Conservation (phyloP, 192 early-diverging fungal genomes). For the Paraglomus brasilianum region DNA sequence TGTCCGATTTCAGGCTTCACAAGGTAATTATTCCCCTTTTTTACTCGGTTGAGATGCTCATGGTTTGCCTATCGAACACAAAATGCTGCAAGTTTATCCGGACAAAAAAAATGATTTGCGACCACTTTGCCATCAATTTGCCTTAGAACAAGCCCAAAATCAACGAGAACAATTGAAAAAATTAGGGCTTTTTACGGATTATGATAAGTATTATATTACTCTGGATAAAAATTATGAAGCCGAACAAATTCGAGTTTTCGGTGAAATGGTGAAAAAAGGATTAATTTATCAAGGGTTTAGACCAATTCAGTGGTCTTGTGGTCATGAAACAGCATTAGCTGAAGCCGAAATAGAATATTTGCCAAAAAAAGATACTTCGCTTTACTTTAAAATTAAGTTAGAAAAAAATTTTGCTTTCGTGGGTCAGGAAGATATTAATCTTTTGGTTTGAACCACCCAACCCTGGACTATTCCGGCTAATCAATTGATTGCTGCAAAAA, state of each 20-base stretch:
- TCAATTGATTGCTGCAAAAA: neutral
- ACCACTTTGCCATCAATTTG: neutral
- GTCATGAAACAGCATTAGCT: neutral
- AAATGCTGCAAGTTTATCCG: neutral
- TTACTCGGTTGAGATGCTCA: neutral
- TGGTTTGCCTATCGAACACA: neutral
- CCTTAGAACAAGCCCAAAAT: neutral
- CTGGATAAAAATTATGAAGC: neutral
- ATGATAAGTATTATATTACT: neutral
- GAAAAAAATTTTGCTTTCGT: neutral
- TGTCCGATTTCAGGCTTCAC: neutral
- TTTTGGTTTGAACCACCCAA: neutral
- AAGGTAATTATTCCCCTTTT: neutral
- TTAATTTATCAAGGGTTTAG: neutral
- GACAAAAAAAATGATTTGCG: neutral
- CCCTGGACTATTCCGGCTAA: slow-evolving; percentile 1
- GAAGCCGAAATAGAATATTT: slow-evolving; percentile 4
- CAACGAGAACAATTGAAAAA: neutral
- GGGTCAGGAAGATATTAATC: neutral
- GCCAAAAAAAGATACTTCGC: neutral
- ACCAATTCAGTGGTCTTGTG: neutral
- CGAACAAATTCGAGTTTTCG: slow-evolving; percentile 2
- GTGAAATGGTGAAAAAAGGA: neutral
- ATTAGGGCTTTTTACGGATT: neutral
- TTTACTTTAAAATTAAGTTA: slow-evolving; percentile 1